Evolutionary conservation across 202 grass and related monocot species (phyloP).

Genomic region (Zoysia matrella): DNA sequence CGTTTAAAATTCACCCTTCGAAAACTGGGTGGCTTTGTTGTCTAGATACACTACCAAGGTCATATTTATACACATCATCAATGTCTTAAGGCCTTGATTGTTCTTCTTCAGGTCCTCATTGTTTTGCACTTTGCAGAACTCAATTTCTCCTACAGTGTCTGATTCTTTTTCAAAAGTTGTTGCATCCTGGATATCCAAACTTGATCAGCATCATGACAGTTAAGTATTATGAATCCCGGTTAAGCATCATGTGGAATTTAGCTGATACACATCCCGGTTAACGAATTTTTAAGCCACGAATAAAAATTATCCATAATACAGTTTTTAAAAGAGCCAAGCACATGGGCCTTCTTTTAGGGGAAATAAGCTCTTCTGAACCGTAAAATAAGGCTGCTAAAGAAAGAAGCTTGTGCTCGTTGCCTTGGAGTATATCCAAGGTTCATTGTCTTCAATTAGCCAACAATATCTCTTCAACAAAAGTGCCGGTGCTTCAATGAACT

Average conservation of each 20-base stretch:
- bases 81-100: too few species aligned
- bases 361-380: background rate
- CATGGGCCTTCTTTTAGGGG: background rate
- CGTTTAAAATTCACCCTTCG: too few species aligned
- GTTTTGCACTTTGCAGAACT: background rate
- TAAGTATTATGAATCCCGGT: background rate
- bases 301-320: background rate
- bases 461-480: conserved; percentile 25
- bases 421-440: conserved; percentile 13
- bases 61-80: too few species aligned
- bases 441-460: conserved; percentile 14
- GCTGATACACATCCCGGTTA: too few species aligned
- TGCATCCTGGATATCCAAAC: background rate
- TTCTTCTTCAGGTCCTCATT: background rate
- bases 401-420: too few species aligned
- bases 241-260: conserved; percentile 4
- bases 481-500: conserved; percentile 12
- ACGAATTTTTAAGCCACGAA: too few species aligned
- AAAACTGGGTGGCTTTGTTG: too few species aligned
- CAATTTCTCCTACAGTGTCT: background rate
- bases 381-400: background rate
- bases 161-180: background rate
- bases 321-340: background rate
- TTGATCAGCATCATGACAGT: background rate
- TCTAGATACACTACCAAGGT: too few species aligned